Conservation (phyloP, 805 yeast genomes). For the Cyberlindnera japonica region DNA sequence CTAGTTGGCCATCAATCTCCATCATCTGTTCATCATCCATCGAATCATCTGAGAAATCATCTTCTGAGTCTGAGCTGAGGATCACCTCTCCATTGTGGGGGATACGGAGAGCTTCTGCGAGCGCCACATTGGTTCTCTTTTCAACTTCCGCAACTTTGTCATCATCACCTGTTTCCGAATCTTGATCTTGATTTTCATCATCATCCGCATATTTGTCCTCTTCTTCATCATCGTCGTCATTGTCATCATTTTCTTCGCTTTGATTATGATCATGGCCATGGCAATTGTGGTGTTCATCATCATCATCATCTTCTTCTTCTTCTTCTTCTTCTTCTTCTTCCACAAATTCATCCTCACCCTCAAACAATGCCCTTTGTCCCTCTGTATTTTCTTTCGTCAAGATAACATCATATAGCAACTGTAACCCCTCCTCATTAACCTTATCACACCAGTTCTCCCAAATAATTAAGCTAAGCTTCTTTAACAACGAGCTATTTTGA, state of each 20-base stretch:
- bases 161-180: constrained; percentile 32
- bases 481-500: constrained; percentile 53
- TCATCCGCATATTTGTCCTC: constrained; percentile 31
- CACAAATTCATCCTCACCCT: constrained; percentile 50
- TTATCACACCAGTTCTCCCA: constrained; percentile 55
- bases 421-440: constrained; percentile 42
- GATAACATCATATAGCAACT: constrained; percentile 51
- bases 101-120: constrained; percentile 70
- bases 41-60: constrained; percentile 65
- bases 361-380: constrained; percentile 76
- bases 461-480: constrained; percentile 51
- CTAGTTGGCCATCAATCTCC: constrained; percentile 82
- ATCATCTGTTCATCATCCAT: constrained; percentile 98
- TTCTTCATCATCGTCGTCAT: constrained; percentile 32
- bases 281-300: constrained; percentile 33
- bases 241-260: constrained; percentile 32
- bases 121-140: constrained; percentile 53
- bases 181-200: constrained; percentile 33
- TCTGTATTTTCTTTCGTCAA: constrained; percentile 70
- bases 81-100: constrained; percentile 44
- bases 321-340: constrained; percentile 46
- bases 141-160: constrained; percentile 40
- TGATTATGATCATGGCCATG: constrained; percentile 33
- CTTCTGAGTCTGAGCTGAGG: constrained; percentile 42
- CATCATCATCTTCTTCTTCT: constrained; percentile 34